phyloP scores from a whole-genome alignment of 306 rosid genomes.

The Trichosanthes cucumerina region DNA sequence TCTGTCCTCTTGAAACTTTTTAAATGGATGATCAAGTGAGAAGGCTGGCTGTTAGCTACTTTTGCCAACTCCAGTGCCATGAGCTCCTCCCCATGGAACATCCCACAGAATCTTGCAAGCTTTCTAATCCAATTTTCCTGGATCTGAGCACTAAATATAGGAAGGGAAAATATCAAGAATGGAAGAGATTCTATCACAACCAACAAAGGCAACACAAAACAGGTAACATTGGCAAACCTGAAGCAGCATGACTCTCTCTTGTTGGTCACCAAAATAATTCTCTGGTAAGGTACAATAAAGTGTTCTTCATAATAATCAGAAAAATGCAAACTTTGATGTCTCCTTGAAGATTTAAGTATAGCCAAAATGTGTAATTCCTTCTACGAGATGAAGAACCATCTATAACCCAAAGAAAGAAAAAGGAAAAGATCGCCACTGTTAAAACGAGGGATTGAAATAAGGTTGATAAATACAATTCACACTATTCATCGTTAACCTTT shows the following conservation, averaged over 20 bases:
- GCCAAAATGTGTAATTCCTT: conserved; percentile 80
- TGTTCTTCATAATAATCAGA: conserved; percentile 88
- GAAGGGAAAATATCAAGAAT: conserved; percentile 21
- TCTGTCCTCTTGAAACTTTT: conserved; percentile 75
- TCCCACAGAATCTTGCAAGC: conserved; percentile 95
- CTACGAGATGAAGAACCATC: conserved; percentile 95
- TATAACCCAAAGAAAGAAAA: conserved; percentile 21
- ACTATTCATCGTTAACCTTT: neutral
- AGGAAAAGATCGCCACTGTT: neutral
- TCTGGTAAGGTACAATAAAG: conserved; percentile 62
- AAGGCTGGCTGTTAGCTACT: conserved; percentile 62
- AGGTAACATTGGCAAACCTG: conserved; percentile 51
- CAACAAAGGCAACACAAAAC: neutral
- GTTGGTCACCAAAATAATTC: conserved; percentile 76
- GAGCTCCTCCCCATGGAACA: conserved; percentile 89
- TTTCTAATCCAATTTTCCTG: conserved; percentile 77
- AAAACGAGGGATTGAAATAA: conserved; percentile 3
- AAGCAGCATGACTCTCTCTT: conserved; percentile 79
- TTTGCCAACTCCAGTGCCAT: conserved; percentile 88
- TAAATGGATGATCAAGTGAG: conserved; percentile 86
- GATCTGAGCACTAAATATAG: conserved; percentile 59
- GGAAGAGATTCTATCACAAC: conserved; percentile 12
- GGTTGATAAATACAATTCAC: neutral
- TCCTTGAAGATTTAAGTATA: conserved; percentile 92
- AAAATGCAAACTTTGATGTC: conserved; percentile 85